Base-by-base conservation (phyloP, 768 basidiomycete species). In the Gymnopilus junonius region DNA sequence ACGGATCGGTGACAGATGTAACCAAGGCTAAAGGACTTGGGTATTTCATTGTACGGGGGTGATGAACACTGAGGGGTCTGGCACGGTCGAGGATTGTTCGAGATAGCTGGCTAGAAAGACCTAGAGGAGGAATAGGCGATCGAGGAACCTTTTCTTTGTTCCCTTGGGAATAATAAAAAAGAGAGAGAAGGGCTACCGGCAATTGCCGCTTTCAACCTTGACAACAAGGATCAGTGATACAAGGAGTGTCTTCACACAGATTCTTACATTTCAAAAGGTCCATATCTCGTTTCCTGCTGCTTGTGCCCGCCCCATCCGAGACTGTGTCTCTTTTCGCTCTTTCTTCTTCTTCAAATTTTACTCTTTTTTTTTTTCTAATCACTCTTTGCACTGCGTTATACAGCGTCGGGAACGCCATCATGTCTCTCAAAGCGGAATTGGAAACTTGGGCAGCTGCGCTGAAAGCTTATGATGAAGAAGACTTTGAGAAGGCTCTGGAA, bases 371-470 rank as follows among this genome's bases (percentile, higher is more conserved):
- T 68, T 67, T 72, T 69, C 65, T 65, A 65, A 62, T 59, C 62
- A 63, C 73, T 66, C 69, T 51, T 66, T 67, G 25, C 65, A 68
- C 66, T 65, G 60, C 63, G 63, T 61, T 67, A 61, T 54, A 64
- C 62, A 67, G 77, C 77, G 78, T 77, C 78, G 57, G 79, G 78
- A 73, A 78, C 77, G 78, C 75, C 75, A 69, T 55, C 67, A 71
- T 86, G 85, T 88, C 88, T 63, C 82, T 89, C 73, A 89, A 88
- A 77, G 87, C 83, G 64, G 88, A 89, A 82, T 86, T 98, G 43
- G 92, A 95, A 74, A 88, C 83, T 2, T 97, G 95, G 94, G 87
- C 88, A 14, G 82, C 91, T 39, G 96, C 96, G 61, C 87, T 98
- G 73, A 85, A 88, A 70, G 91, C 94, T 4, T 97, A 96, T 77